A percentile compares a stretch with the other conserved stretches of the same genome.
Evolutionary conservation across 202 grass and related monocot species (phyloP).

Genomic region (Brachypodium distachyon): DNA sequence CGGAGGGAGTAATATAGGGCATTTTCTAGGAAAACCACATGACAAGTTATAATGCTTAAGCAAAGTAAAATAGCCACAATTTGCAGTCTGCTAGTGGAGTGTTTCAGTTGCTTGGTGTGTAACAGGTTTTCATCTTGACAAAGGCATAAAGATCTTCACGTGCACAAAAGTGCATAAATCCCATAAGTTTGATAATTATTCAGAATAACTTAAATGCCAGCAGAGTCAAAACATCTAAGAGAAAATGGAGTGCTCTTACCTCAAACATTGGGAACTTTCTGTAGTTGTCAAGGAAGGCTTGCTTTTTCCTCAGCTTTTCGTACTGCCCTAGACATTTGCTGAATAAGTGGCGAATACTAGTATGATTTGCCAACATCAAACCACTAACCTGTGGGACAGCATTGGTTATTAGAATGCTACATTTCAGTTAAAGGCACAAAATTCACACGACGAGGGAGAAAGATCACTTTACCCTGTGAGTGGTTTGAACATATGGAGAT

Average conservation of each 20-base stretch:
- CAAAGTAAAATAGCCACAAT: neutral
- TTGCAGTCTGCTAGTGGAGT: neutral
- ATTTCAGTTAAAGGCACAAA: neutral
- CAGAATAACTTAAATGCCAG: neutral
- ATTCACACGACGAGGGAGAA: neutral
- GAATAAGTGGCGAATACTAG: constrained; percentile 91
- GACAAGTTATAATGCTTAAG: neutral
- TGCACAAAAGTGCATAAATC: constrained; percentile 1
- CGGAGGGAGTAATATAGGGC: neutral
- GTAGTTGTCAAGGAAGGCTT: constrained; percentile 97
- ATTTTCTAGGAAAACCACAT: neutral
- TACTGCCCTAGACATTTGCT: constrained; percentile 83
- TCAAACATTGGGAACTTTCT: constrained; percentile 93
- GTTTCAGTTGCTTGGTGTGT: neutral
- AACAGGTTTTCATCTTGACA: neutral
- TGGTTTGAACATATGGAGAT: constrained; percentile 98
- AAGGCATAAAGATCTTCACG: neutral
- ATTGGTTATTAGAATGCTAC: constrained; percentile 4
- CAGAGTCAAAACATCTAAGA: neutral
- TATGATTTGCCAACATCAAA: constrained; percentile 95
- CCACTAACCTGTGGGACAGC: constrained; percentile 69
- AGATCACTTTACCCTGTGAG: constrained; percentile 71
- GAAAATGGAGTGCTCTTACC: constrained; percentile 26
- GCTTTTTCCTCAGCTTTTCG: constrained; percentile 91
- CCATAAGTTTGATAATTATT: neutral